Evolutionary conservation across 1,284 basidiomycete genomes (phyloP).

Genomic region (Sanghuangporus sanghuang): DNA sequence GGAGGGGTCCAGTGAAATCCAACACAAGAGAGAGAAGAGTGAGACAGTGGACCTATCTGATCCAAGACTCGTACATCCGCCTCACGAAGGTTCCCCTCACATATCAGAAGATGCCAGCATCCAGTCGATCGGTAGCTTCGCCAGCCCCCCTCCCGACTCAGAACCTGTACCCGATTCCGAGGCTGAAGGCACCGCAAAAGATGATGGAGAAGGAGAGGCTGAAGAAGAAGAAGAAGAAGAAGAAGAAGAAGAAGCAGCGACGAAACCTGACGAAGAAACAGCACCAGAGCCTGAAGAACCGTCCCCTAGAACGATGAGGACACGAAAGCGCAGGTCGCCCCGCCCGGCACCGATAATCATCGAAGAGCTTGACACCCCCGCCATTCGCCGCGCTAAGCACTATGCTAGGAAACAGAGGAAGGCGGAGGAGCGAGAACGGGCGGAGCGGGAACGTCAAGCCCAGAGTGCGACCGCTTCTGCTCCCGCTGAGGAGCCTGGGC

Average conservation of each 20-base stretch:
- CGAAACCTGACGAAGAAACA: neutral
- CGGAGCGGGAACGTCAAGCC: neutral
- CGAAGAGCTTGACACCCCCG: constrained; percentile 66
- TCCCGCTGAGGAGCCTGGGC: neutral
- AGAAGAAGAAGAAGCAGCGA: neutral
- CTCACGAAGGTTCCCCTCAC: neutral
- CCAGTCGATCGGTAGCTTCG: neutral
- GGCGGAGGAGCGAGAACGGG: constrained; percentile 31
- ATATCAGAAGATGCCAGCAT: neutral
- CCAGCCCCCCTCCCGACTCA: neutral
- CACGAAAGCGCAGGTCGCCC: constrained; percentile 31
- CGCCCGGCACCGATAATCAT: constrained; percentile 41
- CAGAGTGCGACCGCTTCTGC: constrained; percentile 9
- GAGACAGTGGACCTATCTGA: constrained; percentile 15
- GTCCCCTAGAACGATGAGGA: constrained; percentile 21
- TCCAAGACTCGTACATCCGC: neutral
- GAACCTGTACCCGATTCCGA: neutral
- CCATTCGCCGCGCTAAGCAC: constrained; percentile 52
- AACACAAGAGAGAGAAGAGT: constrained; percentile 12
- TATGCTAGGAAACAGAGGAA: constrained; percentile 43
- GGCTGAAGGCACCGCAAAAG: neutral
- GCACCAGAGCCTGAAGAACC: constrained; percentile 18
- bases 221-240: no score
- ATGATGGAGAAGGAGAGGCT: neutral
- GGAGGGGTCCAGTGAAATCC: constrained; percentile 1